Base-by-base conservation (phyloP, 2,329 filamentous ascomycete species). In the Aspergillus intermedius region DNA sequence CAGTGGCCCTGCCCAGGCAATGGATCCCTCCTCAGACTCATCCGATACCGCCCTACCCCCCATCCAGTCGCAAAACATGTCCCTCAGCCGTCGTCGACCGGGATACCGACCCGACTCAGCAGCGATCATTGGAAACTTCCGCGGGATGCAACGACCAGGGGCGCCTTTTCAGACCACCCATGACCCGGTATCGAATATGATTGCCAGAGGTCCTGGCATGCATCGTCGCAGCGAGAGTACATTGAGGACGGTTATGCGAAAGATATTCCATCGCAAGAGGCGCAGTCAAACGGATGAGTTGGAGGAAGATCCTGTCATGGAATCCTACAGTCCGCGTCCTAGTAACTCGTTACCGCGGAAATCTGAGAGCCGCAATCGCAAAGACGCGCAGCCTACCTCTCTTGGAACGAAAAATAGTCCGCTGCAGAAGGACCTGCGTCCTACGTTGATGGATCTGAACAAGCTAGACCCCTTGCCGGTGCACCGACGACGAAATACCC, bases 211-310 rank as follows among this genome's bases (percentile, higher is more conserved):
- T 1, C 54, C 64, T 1, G 48, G 57, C 30, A 56, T 57, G 12
- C 68, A 71, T 52, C 68, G 67, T 44, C 66, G 70, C 10, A 69
- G 67, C 5, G 68, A 64, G 8, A 72, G 69, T 48, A 69, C 70
- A 2, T 48, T 72, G 45, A 72, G 68, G 50, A 69, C 65, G 2
- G 68, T 72, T n/a, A 72, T 72, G 70, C 67, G 68, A 44, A 73
- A 67, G 55, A 65, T 73, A 41, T 73, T 73, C 56, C 69, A 64
- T 32, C 63, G 67, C 17, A 71, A 69, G 53, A 55, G 65, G 42
- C 62, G 64, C 25, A 68, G 66, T 42, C 58, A 65, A 42, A 42
- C 59, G 10, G 66, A 67, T 39, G 59, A 57, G 7, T 23, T 61
- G 12, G 63, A 68, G 10, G 62, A 68, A 9, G 62, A 60, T 32